Conservation (phyloP, 371 early-diverging fungal species). For the Apophysomyces trapeziformis region DNA sequence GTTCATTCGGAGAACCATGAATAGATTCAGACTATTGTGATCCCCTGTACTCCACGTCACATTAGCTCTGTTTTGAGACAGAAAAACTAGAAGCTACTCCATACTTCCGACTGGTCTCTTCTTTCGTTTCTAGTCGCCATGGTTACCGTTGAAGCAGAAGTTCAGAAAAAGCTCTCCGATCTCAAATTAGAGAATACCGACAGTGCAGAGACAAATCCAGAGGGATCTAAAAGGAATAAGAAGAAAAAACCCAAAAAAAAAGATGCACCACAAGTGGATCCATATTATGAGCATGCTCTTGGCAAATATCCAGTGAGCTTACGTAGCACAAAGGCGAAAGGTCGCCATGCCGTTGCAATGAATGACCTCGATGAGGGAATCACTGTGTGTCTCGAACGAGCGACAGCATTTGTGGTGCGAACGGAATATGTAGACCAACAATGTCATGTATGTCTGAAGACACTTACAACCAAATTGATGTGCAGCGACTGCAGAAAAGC, state of each 20-base stretch:
- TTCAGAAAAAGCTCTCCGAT: not conserved
- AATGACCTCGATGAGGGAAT: slow-evolving; percentile 55
- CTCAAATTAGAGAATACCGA: not conserved
- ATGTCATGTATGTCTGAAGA: slow-evolving; percentile 64
- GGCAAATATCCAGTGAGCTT: slow-evolving; percentile 35
- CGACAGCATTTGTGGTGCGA: slow-evolving; percentile 64
- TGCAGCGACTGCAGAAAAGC: slow-evolving; percentile 60
- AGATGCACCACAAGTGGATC: slow-evolving; percentile 5
- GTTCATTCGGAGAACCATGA: not conserved
- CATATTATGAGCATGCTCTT: slow-evolving; percentile 29
- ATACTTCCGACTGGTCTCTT: not conserved
- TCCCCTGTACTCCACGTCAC: not conserved
- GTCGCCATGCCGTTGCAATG: slow-evolving; percentile 66
- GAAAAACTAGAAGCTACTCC: not conserved
- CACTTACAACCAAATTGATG: slow-evolving; percentile 43
- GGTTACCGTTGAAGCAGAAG: not conserved
- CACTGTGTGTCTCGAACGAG: slow-evolving; percentile 57
- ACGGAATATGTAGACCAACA: slow-evolving; percentile 54
- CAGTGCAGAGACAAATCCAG: not conserved
- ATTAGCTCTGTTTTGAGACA: not conserved
- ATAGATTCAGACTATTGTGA: not conserved
- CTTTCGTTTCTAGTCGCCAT: not conserved
- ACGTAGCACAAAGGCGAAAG: slow-evolving; percentile 54
- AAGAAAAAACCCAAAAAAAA: slow-evolving; percentile 24
- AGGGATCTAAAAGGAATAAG: slow-evolving; percentile 15